Percentiles rank a stretch among this genome's conserved stretches.
These are phyloP conservation scores for Pichia phayaonensis DNA, from an alignment of 805 yeast genomes.

Conservation along the genomic window DNA sequence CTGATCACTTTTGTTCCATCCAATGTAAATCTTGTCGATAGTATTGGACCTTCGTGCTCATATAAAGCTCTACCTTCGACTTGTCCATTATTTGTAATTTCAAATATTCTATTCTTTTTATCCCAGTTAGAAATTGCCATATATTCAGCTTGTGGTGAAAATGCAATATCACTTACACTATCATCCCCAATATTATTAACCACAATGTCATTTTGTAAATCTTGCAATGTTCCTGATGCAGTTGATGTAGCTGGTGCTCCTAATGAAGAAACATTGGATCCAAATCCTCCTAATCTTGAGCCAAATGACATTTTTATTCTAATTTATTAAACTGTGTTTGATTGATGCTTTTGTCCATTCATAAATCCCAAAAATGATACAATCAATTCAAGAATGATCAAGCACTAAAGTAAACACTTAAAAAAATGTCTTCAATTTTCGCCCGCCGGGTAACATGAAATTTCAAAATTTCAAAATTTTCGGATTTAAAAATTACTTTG, in stretches of 20 bases:
- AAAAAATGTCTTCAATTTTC: background rate
- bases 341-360: background rate
- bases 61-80: constrained; percentile 84
- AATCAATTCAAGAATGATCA: background rate
- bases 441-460: background rate
- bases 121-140: constrained; percentile 91
- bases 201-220: constrained; percentile 60
- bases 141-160: constrained; percentile 80
- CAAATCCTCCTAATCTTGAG: constrained; percentile 23
- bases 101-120: constrained; percentile 87
- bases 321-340: background rate
- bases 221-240: constrained; percentile 46
- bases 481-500: background rate
- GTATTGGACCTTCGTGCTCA: constrained; percentile 85
- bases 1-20: constrained; percentile 86
- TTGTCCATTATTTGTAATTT: constrained; percentile 64
- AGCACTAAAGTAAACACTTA: too few relatives aligned
- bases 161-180: constrained; percentile 73
- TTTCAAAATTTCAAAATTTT: background rate
- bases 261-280: constrained; percentile 5
- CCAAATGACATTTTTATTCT: constrained; percentile 23
- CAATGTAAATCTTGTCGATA: constrained; percentile 70
- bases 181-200: constrained; percentile 86
- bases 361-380: background rate
- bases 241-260: constrained; percentile 18